Evolutionary conservation across 805 yeast genomes (phyloP), one percentile per base, ranked within the genome.

Genomic region (Ogataea pini): DNA sequence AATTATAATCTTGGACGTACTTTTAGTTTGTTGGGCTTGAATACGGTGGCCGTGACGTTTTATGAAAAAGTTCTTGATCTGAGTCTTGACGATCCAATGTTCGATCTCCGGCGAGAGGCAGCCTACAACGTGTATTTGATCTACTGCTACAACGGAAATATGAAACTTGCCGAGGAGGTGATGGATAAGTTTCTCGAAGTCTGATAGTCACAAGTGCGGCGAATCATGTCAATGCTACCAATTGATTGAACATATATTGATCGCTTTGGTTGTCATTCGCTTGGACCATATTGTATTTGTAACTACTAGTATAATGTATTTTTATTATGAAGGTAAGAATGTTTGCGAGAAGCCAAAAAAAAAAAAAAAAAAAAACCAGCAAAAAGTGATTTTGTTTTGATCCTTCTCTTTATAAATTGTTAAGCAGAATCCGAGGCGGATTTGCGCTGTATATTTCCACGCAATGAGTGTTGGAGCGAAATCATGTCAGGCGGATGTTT

Each of bases 91-190:
- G 80, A 77, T 42, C 44, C 51, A 8, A 31, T 37, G 9, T 67
- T 53, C 43, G 88, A 85, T 62, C 61, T 91, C 51, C 81, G 77
- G 64, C 69, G 71, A 55, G 96, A 89, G 54, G 87, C 97, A 0
- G 97, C 97, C 1, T 89, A 91, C 61, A 92, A 92, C 61, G 69
- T 90, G 56, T 76, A 83, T 27, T 73, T 85, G 58, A 85, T 92
- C 19, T 92, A 89, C 66, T 82, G 82, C 49, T 72, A 78, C 54
- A 84, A 84, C 61, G 96, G 95, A 4, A 91, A 91, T 61, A 69
- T 80, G 10, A 69, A 68, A 46, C 70, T 84, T 36, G 91, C 96
- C 0, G 74, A 79, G 47, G 67, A 70, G 32, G 63, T 91, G 17
- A 82, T 89, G 69, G 85, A 84, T 44, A 69, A 75, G 61, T 85